Evolutionary conservation across 306 rosid species (phyloP), one percentile per base, ranked within the genome.

Genomic region (Gleditsia sinensis): DNA sequence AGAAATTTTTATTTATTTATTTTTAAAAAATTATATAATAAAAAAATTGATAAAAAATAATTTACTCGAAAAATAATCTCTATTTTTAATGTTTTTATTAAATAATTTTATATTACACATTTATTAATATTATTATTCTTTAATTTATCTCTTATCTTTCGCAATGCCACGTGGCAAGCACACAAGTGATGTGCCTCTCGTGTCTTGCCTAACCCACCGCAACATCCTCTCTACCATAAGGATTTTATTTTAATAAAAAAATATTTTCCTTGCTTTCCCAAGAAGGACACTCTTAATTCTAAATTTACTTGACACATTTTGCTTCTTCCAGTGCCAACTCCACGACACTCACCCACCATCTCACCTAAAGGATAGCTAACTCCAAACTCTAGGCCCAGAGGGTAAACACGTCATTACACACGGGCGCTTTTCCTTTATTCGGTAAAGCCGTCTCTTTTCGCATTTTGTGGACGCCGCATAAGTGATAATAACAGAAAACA

Each of bases 401-500:
- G 84, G 24, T 1, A 46, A 10, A 64, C 19, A 1, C 0, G 85
- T 81, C 72, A 76, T 76, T 54, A 9, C n/a, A 6, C 0, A 0
- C 0, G 2, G 2, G 3, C 28, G 13, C 16, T 2, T 9, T 58
- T 67, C 12, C 42, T 75, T 20, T 53, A 30, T 37, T 57, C 6
- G 24, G 30, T 30, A 50, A 71, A 43, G 80, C 62, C 28, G 74
- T 75, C 78, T 56, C 61, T 74, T 58, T 45, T 42, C 6, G 14
- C 19, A 66, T 69, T 74, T 76, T 81, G 83, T 64, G 67, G 73
- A 67, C 72, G 39, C 67, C 48, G 42, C 67, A 60, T 23, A 33
- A 21, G 45, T 60, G 46, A 33, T 34, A 60, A 49, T 23, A 88
- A 75, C 78, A 40, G 83, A 78, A 73, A 48, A 69, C 71, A 66